Percentiles rank a stretch among this genome's conserved stretches.
Conservation (phyloP, 257 asterid species). For the Salvia splendens region DNA sequence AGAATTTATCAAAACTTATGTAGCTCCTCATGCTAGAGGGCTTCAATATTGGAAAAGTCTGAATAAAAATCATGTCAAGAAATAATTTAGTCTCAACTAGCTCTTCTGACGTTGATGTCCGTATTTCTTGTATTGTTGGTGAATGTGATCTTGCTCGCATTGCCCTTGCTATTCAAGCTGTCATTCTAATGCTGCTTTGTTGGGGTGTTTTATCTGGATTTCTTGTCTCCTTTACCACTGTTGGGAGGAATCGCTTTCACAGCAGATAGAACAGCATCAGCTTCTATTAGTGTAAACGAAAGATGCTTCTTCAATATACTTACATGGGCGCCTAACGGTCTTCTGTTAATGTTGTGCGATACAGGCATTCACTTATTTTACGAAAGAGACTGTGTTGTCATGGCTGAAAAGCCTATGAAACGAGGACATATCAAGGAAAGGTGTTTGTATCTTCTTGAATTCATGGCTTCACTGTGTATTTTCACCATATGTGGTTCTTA, state of each 20-base stretch:
- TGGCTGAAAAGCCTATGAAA: no score
- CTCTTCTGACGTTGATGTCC: background rate
- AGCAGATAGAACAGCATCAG: background rate
- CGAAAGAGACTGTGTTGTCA: no score
- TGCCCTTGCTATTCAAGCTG: background rate
- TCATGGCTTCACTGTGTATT: background rate
- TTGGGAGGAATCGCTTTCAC: background rate
- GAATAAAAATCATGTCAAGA: conserved; percentile 40
- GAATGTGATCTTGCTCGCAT: background rate
- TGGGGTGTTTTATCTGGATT: background rate
- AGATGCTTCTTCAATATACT: background rate
- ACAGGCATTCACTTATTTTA: background rate
- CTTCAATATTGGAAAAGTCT: conserved; percentile 53
- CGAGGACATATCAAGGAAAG: background rate
- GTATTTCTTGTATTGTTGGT: background rate
- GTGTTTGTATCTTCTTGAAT: background rate
- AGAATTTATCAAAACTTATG: conserved; percentile 45
- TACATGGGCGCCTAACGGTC: background rate
- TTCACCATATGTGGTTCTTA: conserved; percentile 9
- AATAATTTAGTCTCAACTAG: conserved; percentile 7
- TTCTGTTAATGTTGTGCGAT: conserved; percentile 5
- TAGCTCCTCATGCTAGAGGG: conserved; percentile 60
- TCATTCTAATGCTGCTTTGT: background rate
- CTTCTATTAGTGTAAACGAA: background rate
- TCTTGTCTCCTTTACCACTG: background rate